phyloP scores from a whole-genome alignment of 1,139 yeast species.

The Maudiozyma humilis region DNA sequence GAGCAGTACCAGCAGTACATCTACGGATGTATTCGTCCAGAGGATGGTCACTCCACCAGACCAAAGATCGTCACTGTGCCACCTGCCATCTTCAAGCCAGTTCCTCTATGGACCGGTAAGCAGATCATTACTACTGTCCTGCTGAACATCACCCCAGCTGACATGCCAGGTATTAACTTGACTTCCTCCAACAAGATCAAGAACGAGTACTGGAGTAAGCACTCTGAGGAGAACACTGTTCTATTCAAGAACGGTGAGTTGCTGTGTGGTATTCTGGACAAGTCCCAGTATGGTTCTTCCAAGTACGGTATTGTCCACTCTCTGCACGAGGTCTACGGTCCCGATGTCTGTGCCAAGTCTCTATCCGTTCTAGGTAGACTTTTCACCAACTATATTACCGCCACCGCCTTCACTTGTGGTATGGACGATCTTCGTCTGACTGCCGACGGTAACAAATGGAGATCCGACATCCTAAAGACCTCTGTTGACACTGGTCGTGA shows the following conservation, averaged over 20 bases:
- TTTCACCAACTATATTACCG: conserved; percentile 87
- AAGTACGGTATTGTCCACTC: conserved; percentile 96
- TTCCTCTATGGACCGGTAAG: conserved; percentile 96
- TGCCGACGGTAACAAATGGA: conserved; percentile 81
- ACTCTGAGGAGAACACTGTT: conserved; percentile 78
- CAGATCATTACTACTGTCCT: conserved; percentile 89
- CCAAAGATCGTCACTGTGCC: conserved; percentile 71
- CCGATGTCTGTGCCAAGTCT: conserved; percentile 81
- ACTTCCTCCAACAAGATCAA: conserved; percentile 80
- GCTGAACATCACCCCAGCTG: conserved; percentile 75
- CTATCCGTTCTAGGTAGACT: conserved; percentile 86
- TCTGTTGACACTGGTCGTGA: conserved; percentile 77
- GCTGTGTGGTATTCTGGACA: conserved; percentile 87
- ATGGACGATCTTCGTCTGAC: conserved; percentile 97
- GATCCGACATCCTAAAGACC: conserved; percentile 69
- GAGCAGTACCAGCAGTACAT: conserved; percentile 89
- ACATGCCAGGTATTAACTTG: conserved; percentile 86
- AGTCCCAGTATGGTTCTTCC: conserved; percentile 97
- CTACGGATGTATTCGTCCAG: conserved; percentile 93
- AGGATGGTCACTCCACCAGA: conserved; percentile 89
- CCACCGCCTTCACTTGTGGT: conserved; percentile 96
- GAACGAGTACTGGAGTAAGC: conserved; percentile 88
- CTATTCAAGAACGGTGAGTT: conserved; percentile 80
- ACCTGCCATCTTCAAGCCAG: conserved; percentile 82
- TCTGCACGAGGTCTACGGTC: conserved; percentile 90